A percentile compares a stretch with the other conserved stretches of the same genome.
phyloP scores from a whole-genome alignment of 192 early-diverging fungal species.

The Tieghemiomyces parasiticus region DNA sequence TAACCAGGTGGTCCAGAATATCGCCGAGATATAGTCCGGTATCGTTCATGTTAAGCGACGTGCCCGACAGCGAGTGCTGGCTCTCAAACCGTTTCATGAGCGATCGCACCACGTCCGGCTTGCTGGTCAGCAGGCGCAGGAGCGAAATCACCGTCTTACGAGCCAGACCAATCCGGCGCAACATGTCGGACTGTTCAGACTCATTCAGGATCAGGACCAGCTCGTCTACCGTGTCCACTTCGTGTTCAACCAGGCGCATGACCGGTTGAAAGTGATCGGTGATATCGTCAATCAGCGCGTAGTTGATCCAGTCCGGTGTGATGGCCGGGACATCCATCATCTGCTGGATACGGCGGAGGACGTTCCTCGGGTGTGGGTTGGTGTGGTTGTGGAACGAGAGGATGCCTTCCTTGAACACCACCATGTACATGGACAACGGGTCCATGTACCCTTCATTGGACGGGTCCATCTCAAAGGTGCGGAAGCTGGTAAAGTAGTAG shows the following conservation, averaged over 20 bases:
- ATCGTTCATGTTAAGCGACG: conserved; percentile 21
- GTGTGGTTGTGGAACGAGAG: conserved; percentile 27
- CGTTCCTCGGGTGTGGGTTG: conserved; percentile 1
- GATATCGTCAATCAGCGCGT: conserved; percentile 89
- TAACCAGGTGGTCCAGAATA: conserved; percentile 66
- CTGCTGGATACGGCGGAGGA: conserved; percentile 9
- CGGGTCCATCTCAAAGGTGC: conserved; percentile 53
- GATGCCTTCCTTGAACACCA: conserved; percentile 53
- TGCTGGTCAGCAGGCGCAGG: conserved; percentile 48
- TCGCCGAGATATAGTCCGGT: conserved; percentile 61
- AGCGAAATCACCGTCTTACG: conserved; percentile 56
- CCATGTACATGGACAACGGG: conserved; percentile 46
- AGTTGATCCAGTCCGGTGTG: conserved; percentile 86
- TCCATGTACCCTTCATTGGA: conserved; percentile 43
- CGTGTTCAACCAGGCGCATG: conserved; percentile 74
- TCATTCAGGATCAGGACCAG: conserved; percentile 84
- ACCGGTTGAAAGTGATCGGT: conserved; percentile 84
- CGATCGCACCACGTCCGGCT: conserved; percentile 59
- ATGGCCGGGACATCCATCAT: not conserved
- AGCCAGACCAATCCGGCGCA: conserved; percentile 55
- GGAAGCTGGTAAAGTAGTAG: conserved; percentile 88
- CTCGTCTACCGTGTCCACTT: conserved; percentile 93
- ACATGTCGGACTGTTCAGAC: conserved; percentile 70
- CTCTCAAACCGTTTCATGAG: conserved; percentile 52
- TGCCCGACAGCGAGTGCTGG: conserved; percentile 4